Evolutionary conservation across 495 filamentous ascomycete genomes (phyloP).

Genomic region (Annulohypoxylon stygium): DNA sequence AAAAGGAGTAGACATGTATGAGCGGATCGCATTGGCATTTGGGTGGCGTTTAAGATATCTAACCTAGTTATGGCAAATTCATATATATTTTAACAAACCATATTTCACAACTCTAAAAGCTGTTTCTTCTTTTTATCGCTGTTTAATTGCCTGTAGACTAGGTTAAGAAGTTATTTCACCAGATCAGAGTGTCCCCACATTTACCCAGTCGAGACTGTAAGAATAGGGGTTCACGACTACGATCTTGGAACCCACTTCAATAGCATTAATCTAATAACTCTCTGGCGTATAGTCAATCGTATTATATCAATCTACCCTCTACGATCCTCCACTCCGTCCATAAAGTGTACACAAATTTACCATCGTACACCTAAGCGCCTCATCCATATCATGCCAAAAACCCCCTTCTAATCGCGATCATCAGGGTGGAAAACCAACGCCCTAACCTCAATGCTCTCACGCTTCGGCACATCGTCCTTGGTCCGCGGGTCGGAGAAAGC

Average conservation of each 20-base stretch:
- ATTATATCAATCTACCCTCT: slow-evolving; percentile 35
- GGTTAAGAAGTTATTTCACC: no score
- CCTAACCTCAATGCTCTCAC: slow-evolving; percentile 76
- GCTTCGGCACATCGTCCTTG: slow-evolving; percentile 57
- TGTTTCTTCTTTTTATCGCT: not conserved
- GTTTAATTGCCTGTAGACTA: no score
- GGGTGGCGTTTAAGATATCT: slow-evolving; percentile 24
- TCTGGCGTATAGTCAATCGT: no score
- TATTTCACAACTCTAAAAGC: not conserved
- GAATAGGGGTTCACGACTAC: no score
- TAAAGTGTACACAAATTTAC: not conserved
- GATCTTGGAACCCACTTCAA: no score
- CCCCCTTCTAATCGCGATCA: slow-evolving; percentile 44
- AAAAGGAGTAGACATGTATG: not conserved
- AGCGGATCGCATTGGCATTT: not conserved
- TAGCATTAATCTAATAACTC: no score
- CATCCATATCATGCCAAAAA: not conserved
- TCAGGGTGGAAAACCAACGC: slow-evolving; percentile 65
- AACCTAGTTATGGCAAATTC: not conserved
- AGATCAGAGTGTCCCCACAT: no score
- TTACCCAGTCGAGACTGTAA: no score
- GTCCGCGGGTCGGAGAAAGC: slow-evolving; percentile 70
- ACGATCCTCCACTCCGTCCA: not conserved
- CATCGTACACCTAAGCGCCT: not conserved
- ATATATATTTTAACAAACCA: not conserved